Evolutionary conservation across 768 basidiomycete species (phyloP).

Genomic region (Tephrocybe sp.): DNA sequence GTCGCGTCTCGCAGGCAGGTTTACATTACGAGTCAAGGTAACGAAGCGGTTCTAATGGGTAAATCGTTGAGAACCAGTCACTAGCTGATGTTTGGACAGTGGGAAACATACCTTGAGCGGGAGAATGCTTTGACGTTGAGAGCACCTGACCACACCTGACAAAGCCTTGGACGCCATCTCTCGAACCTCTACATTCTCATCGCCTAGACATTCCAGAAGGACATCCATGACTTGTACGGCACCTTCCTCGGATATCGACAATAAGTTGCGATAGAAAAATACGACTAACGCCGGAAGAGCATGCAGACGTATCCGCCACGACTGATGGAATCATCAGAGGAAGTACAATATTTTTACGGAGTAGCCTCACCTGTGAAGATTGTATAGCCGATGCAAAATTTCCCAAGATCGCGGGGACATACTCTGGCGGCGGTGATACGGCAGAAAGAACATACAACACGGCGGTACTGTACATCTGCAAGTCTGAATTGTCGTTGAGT

Average conservation of each 20-base stretch:
- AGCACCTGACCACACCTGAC: constrained; percentile 85
- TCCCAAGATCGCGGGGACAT: constrained; percentile 57
- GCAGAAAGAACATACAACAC: constrained; percentile 83
- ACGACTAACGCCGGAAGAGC: constrained; percentile 86
- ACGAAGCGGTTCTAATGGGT: constrained; percentile 75
- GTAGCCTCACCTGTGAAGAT: constrained; percentile 61
- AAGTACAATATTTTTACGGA: background rate
- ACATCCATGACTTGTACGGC: constrained; percentile 79
- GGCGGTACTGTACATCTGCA: constrained; percentile 79
- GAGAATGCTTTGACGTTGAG: constrained; percentile 84
- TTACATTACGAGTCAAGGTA: constrained; percentile 54
- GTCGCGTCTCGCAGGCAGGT: constrained; percentile 68
- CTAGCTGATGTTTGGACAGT: constrained; percentile 1
- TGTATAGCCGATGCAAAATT: constrained; percentile 73
- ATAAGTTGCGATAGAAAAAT: constrained; percentile 88
- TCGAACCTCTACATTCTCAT: constrained; percentile 92
- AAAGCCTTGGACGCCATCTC: constrained; percentile 88
- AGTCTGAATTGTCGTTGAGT: constrained; percentile 79
- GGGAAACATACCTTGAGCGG: constrained; percentile 66
- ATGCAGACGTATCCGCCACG: constrained; percentile 88
- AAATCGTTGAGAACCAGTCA: constrained; percentile 12
- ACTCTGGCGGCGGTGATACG: constrained; percentile 69
- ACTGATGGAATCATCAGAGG: constrained; percentile 41
- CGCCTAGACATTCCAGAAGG: constrained; percentile 77
- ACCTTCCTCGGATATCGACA: constrained; percentile 68